Base-by-base conservation (phyloP, 208 protist species). In the Wallacemonas rigidus region DNA sequence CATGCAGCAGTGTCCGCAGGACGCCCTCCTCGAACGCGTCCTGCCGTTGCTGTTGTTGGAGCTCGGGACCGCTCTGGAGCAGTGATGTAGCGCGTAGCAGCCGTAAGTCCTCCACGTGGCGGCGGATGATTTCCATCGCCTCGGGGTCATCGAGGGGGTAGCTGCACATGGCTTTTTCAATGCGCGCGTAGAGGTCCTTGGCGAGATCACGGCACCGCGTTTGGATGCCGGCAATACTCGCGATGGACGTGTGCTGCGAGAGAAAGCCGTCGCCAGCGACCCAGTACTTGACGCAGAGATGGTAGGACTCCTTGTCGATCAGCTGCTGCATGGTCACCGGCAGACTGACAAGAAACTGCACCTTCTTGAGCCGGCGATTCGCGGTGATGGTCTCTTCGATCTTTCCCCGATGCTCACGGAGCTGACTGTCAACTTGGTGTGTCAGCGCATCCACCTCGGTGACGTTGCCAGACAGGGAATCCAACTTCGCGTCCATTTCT, bases 401-500 rank as follows among this genome's bases (percentile, higher is more conserved):
- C 40, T 83, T 79, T 72, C 60, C 60, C 9, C 60, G 60, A 41
- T 65, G 60, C n/a, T 65, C 60, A 4, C 41, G 5, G 67, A 79
- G 73, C 26, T 65, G 60, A 7, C 1, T 35, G 43, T 65, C 60
- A 14, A 65, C 60, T 4, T 65, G 44, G 36, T 35, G 48, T 5
- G 88, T 90, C n/a, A 93, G 75, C 17, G 35, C 57, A 68, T 95
- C 88, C n/a, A 95, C 91, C 35, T 78, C 80, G 38, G 76, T 72
- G 58, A 97, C 88, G 73, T 92, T 94, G 67, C 65, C 61, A 39
- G 86, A 83, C n/a, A 97, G 81, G 2, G 85, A 82, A 47, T 90
- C 80, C 61, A 97, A 74, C 72, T 93, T 93, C 5, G 83, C 70
- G 65, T 96, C 94, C 94, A 98, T 96, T 81, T 93, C 86, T 2